phyloP scores from a whole-genome alignment of 108 stramenopile species.

The Cyclostephanos invisitatus region DNA sequence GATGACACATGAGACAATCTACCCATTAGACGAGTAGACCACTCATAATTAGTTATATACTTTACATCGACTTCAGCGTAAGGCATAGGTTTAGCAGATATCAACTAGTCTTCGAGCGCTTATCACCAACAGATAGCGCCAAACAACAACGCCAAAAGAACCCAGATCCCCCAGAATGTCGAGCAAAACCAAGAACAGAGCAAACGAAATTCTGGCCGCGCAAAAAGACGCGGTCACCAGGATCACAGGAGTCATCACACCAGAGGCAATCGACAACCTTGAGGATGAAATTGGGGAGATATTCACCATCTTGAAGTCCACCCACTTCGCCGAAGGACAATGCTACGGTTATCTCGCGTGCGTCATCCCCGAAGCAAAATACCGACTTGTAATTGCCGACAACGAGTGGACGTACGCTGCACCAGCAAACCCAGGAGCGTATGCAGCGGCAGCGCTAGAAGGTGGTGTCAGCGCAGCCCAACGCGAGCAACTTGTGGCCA shows the following conservation, averaged over 20 bases:
- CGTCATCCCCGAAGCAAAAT: neutral
- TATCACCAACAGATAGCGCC: no score
- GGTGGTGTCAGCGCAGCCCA: neutral
- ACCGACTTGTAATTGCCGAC: neutral
- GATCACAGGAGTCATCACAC: constrained; percentile 1
- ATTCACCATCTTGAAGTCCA: neutral
- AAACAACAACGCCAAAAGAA: no score
- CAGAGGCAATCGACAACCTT: neutral
- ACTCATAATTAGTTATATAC: no score
- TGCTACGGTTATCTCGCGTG: neutral
- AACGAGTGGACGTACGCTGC: neutral
- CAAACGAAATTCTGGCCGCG: neutral
- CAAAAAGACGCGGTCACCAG: neutral
- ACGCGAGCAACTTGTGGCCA: neutral
- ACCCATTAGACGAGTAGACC: no score
- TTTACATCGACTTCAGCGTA: no score
- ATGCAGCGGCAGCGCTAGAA: neutral
- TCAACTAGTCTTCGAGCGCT: no score
- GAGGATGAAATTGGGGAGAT: neutral
- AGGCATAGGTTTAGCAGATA: no score
- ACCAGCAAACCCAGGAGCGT: neutral
- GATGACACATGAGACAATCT: no score
- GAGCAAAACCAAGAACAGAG: no score
- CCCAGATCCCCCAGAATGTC: no score
- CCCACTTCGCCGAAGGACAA: neutral